Conservation (phyloP, 768 basidiomycete genomes). For the Russula abietina region DNA sequence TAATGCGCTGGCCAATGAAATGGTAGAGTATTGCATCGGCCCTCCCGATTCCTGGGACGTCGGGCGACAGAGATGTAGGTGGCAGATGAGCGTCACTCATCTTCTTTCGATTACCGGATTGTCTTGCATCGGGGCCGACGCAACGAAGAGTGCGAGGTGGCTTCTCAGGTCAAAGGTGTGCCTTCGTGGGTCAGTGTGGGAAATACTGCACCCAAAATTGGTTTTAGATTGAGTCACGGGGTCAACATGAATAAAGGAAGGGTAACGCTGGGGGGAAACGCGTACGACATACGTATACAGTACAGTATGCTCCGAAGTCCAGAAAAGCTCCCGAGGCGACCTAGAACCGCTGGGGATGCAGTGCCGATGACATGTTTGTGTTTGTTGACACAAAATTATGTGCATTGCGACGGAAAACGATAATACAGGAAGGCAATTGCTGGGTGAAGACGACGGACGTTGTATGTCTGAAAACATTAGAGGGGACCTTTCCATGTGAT, state of each 20-base stretch:
- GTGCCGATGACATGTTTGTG: not conserved
- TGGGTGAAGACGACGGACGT: too few species aligned
- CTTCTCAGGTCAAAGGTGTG: not conserved
- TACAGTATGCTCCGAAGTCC: not conserved
- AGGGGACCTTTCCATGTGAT: not conserved
- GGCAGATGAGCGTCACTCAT: not conserved
- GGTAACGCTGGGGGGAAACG: not conserved
- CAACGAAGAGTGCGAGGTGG: not conserved
- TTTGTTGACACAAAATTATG: not conserved
- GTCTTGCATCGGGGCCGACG: not conserved
- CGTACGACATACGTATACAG: not conserved
- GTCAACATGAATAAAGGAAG: not conserved
- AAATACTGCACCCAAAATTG: not conserved
- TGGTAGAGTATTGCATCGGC: too few species aligned
- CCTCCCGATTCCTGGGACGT: too few species aligned
- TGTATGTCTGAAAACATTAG: not conserved
- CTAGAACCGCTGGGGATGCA: too few species aligned
- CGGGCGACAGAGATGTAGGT: not conserved
- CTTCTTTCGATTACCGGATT: not conserved
- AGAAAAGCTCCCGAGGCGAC: not conserved
- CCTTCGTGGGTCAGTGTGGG: not conserved
- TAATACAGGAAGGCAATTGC: too few species aligned
- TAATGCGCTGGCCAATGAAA: not conserved
- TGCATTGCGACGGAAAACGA: too few species aligned
- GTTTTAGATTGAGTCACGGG: not conserved